Percentiles rank a stretch among this genome's conserved stretches.
phyloP scores from a whole-genome alignment of 179 eudicot genomes.

The Sideroxylon spinosum region DNA sequence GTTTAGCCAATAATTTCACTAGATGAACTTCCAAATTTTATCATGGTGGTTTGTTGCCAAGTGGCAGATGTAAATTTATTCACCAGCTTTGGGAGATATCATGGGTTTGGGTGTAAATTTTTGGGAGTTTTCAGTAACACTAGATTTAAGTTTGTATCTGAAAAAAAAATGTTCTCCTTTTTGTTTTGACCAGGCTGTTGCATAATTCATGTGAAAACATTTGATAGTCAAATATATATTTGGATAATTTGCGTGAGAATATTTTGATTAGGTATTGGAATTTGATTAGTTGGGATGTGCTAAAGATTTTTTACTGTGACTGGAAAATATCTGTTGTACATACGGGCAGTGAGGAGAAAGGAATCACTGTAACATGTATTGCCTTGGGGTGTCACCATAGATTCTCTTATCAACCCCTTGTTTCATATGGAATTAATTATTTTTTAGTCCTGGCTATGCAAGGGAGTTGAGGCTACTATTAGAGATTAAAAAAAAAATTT shows the following conservation, averaged over 20 bases:
- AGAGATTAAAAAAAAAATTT: no score
- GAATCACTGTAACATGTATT: no score
- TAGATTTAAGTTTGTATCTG: conserved; percentile 10
- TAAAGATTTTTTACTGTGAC: background rate
- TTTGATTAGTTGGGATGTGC: conserved; percentile 1
- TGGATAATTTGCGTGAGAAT: background rate
- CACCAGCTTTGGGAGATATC: background rate
- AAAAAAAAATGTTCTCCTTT: background rate
- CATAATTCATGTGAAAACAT: no score
- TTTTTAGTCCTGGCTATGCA: no score
- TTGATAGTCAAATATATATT: no score
- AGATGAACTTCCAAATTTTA: conserved; percentile 2
- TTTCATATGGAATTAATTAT: no score
- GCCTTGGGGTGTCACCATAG: no score
- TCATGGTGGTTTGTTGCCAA: conserved; percentile 5
- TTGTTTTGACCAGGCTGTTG: background rate
- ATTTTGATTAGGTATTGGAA: background rate
- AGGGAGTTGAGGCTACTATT: no score
- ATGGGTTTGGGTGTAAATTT: conserved; percentile 7
- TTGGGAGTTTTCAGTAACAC: background rate
- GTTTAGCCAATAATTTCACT: conserved; percentile 7
- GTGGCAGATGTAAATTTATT: conserved; percentile 4
- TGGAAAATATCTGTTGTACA: background rate
- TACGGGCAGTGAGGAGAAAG: no score
- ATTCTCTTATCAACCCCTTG: no score